A percentile compares a stretch with the other conserved stretches of the same genome.
phyloP scores from a whole-genome alignment of 2,329 filamentous ascomycete species.

The Balansia obtecta region DNA sequence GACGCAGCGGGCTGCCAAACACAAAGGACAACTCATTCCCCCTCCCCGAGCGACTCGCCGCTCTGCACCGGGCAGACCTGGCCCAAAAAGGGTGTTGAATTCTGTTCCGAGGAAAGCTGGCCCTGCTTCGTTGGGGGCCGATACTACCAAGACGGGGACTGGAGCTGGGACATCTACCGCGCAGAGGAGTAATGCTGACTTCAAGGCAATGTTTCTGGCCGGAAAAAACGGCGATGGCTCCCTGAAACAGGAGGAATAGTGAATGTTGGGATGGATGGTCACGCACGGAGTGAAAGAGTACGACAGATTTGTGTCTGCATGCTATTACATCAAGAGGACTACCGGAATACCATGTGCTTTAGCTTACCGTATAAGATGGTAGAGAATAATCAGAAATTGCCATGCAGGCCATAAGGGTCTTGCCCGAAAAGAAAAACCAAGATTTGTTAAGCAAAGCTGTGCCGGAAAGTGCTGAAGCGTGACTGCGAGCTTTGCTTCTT shows the following conservation, averaged over 20 bases:
- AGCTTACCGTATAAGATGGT: neutral
- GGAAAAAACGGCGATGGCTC: conserved; percentile 9
- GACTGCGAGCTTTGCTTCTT: too few relatives aligned
- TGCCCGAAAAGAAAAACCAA: neutral
- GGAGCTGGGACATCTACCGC: conserved; percentile 9
- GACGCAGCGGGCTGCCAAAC: conserved; percentile 8
- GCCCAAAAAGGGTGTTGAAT: conserved; percentile 30
- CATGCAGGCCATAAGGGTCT: neutral
- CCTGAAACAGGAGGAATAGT: neutral
- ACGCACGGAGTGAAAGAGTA: neutral
- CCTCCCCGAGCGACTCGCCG: conserved; percentile 30
- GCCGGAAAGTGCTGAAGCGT: too few relatives aligned
- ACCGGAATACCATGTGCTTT: neutral
- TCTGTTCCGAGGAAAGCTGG: conserved; percentile 22
- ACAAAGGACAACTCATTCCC: conserved; percentile 25
- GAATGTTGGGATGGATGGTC: neutral
- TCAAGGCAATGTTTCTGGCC: conserved; percentile 38
- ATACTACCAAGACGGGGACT: conserved; percentile 15
- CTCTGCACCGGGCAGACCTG: conserved; percentile 26
- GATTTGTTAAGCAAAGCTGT: too few relatives aligned
- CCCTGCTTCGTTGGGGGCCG: conserved; percentile 5
- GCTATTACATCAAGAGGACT: neutral
- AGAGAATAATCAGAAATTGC: neutral
- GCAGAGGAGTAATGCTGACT: conserved; percentile 44
- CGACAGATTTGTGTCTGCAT: too few relatives aligned